Evolutionary conservation across 768 basidiomycete genomes (phyloP).

Genomic region (Auricularia sp.): DNA sequence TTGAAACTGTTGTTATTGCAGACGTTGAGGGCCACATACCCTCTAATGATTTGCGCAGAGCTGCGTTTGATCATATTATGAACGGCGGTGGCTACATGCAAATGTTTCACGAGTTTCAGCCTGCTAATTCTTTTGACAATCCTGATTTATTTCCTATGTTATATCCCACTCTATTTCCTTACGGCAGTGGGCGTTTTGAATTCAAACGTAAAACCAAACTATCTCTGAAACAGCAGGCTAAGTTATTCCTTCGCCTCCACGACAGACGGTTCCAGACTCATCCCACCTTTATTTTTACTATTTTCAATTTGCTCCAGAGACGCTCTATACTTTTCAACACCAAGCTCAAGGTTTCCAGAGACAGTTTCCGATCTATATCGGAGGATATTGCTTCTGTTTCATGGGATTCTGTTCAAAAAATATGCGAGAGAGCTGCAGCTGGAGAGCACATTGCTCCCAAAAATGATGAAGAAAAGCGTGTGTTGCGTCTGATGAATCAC

Average conservation of each 20-base stretch:
- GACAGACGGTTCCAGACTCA: conserved; percentile 15
- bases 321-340: conserved; percentile 3
- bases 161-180: conserved; percentile 17
- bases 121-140: conserved; percentile 10
- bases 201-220: neutral
- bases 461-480: conserved; percentile 7
- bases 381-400: conserved; percentile 8
- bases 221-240: conserved; percentile 5
- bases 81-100: conserved; percentile 6
- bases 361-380: conserved; percentile 4
- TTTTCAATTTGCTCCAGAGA: conserved; percentile 15
- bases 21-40: neutral
- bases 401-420: conserved; percentile 2
- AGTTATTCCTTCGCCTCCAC: conserved; percentile 6
- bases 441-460: conserved; percentile 3
- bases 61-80: conserved; percentile 7
- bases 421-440: conserved; percentile 4
- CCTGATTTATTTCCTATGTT: conserved; percentile 11
- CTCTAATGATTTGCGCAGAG: neutral
- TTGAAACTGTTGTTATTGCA: conserved; percentile 3
- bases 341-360: conserved; percentile 5
- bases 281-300: conserved; percentile 12
- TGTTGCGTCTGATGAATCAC: conserved; percentile 10
- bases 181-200: conserved; percentile 14
- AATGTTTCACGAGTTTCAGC: conserved; percentile 5